Percentiles rank a stretch among this genome's conserved stretches.
phyloP scores from a whole-genome alignment of 495 filamentous ascomycete species.

The Penicillium desertorum region DNA sequence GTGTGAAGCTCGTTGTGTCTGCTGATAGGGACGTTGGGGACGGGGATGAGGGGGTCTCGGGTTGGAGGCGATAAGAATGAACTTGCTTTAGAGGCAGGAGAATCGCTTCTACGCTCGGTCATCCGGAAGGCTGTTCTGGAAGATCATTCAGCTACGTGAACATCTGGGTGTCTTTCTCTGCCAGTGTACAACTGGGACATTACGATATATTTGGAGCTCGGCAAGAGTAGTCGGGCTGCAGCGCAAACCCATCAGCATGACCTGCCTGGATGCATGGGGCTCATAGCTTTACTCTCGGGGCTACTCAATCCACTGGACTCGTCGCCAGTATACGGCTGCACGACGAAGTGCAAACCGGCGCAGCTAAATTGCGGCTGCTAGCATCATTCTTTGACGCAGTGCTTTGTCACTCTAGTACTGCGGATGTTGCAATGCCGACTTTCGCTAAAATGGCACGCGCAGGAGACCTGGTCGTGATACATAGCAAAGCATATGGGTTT shows the following conservation, averaged over 20 bases:
- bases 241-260: neutral
- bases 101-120: constrained; percentile 30
- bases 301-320: neutral
- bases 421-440: neutral
- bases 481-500: neutral
- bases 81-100: constrained; percentile 27
- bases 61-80: neutral
- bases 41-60: constrained; percentile 10
- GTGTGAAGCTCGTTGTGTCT: constrained; percentile 50
- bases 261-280: neutral
- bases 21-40: constrained; percentile 24
- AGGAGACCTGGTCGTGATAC: neutral
- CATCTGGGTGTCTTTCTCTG: neutral
- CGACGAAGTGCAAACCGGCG: neutral
- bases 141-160: constrained; percentile 28
- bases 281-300: neutral
- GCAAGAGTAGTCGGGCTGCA: no score
- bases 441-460: neutral
- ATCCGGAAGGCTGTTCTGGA: constrained; percentile 29
- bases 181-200: neutral
- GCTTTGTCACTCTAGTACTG: neutral
- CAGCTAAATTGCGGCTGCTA: neutral
- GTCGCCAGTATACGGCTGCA: neutral
- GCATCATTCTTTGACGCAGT: neutral
- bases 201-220: neutral